phyloP scores from a whole-genome alignment of 768 basidiomycete species.

The Naematelia encephala region DNA sequence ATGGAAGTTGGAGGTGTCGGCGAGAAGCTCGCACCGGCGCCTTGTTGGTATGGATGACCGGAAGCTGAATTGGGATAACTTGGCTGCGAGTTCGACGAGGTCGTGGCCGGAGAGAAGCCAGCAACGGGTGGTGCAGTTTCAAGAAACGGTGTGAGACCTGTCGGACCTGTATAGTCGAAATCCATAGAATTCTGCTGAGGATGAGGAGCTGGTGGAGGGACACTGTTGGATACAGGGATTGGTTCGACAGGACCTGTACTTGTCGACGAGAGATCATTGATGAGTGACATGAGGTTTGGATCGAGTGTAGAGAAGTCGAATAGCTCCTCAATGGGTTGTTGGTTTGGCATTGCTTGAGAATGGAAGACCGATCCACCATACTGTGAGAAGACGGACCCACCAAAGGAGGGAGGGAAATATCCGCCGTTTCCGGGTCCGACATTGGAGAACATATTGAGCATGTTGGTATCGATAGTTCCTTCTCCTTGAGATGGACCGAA shows the following conservation, averaged over 20 bases:
- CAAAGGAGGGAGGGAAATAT: not conserved
- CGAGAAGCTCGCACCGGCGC: not conserved
- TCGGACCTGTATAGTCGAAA: not conserved
- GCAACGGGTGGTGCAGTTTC: not conserved
- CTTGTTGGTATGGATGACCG: not conserved
- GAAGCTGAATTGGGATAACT: not conserved
- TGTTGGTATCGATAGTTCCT: constrained; percentile 16
- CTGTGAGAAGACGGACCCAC: constrained; percentile 9
- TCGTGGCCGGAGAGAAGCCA: not conserved
- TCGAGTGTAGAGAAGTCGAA: constrained; percentile 44
- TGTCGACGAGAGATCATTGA: constrained; percentile 22
- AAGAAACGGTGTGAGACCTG: constrained; percentile 4
- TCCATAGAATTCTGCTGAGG: not conserved
- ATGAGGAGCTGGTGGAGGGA: not conserved
- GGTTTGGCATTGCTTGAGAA: constrained; percentile 1
- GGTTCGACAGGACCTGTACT: constrained; percentile 11
- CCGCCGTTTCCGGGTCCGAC: not conserved
- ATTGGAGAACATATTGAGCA: constrained; percentile 8
- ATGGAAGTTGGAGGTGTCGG: not conserved
- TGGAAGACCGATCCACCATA: constrained; percentile 15
- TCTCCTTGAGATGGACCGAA: not conserved
- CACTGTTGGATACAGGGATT: not conserved
- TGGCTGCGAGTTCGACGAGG: not conserved
- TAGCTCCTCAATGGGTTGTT: constrained; percentile 11
- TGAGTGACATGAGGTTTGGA: constrained; percentile 32